Conservation (phyloP, 306 rosid species). For the Prunus dulcis region DNA sequence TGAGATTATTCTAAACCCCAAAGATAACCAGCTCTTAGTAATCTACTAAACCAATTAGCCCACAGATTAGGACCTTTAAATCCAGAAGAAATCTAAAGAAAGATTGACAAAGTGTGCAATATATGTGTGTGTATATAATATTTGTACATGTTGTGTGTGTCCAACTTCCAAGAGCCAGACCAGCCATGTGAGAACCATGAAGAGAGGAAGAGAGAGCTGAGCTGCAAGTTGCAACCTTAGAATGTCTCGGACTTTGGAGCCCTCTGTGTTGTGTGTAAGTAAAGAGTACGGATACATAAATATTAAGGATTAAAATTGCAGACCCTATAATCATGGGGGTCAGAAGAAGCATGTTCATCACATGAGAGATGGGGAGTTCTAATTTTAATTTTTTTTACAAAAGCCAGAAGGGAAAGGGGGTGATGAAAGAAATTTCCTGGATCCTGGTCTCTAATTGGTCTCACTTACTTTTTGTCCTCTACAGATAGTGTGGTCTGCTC, state of each 20-base stretch:
- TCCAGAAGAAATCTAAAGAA: too few relatives aligned
- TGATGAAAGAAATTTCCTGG: constrained; percentile 9
- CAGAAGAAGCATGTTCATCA: constrained; percentile 49
- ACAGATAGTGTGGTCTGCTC: neutral
- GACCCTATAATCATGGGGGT: constrained; percentile 60
- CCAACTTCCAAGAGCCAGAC: constrained; percentile 10
- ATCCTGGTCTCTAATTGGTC: neutral
- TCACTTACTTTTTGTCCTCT: neutral
- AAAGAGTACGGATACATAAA: constrained; percentile 29
- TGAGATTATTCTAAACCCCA: neutral
- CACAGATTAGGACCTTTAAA: neutral
- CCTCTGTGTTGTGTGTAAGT: constrained; percentile 24
- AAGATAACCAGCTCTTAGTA: neutral
- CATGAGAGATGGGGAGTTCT: constrained; percentile 15
- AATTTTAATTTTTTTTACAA: neutral
- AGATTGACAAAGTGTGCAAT: too few relatives aligned
- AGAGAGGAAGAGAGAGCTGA: constrained; percentile 5
- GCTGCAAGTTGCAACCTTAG: constrained; percentile 29
- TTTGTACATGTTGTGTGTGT: neutral
- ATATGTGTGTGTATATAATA: neutral
- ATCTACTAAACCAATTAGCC: neutral
- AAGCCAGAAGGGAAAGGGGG: neutral
- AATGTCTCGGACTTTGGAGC: constrained; percentile 42
- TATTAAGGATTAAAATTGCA: constrained; percentile 30
- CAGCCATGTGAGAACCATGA: constrained; percentile 34